Base-by-base conservation (phyloP, 805 yeast species). In the Wickerhamiella kurtzmanii region DNA sequence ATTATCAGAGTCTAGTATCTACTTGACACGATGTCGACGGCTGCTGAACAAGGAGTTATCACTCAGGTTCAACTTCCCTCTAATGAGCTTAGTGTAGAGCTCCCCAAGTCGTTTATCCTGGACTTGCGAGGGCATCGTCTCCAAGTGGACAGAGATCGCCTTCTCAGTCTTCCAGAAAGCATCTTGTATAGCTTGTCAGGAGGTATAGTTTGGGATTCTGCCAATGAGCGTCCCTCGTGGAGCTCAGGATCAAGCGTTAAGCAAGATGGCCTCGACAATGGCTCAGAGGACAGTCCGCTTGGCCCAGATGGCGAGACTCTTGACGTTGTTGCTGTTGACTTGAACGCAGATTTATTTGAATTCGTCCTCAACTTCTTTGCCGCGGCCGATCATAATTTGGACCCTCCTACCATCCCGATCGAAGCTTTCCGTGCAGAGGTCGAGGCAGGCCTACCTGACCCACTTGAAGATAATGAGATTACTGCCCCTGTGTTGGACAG, bases 161-260 rank as follows among this genome's bases (percentile, higher is more conserved):
- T 92, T 54, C 80, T 88, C 85, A 78, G 86, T 45, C 68, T 92
- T 28, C 98, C 98, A 0, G 98, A 92, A 61, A 79, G 88, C 50
- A 77, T 92, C 20, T 67, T 92, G 48, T 73, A 88, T 46, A 84
- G 96, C 56, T 67, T 92, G 19, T 22, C 37, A 6, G 43, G 37
- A 2, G 48, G 38, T 4, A 35, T 20, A 15, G 18, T 40, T 15
- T 44, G 35, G 8, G 48, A 46, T 15, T 48, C 41, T 13, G 37
- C 46, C 28, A 58, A 55, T 28, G 47, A 25, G 9, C 6, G 11
- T 6, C 32, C 32, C 11, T 6, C 32, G 9, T 25, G 32, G 32
- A 25, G 32, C 32, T 25, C 53, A 17, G 47, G 48, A 16, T 21
- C 43, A 18, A 49, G 50, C 36, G 51, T 49, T 41, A 48, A 45